Evolutionary conservation across 1,284 basidiomycete genomes (phyloP).

Genomic region (Rhizopogon parksii): DNA sequence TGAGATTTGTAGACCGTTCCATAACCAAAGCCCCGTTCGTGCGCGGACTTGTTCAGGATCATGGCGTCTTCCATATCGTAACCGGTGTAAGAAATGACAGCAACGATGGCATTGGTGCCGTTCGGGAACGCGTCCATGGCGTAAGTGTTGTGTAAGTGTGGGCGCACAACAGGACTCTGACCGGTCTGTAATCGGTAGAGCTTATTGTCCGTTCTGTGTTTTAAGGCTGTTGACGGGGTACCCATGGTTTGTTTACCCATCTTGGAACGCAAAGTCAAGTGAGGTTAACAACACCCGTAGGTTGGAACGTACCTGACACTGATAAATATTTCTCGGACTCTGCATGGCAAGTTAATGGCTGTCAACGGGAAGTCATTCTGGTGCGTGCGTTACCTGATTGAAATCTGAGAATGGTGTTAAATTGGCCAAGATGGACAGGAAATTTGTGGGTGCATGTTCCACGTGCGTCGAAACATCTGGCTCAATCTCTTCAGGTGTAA

Average conservation of each 20-base stretch:
- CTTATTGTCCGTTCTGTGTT: constrained; percentile 97
- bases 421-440: constrained; percentile 83
- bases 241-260: constrained; percentile 99
- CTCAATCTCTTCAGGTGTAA: constrained; percentile 86
- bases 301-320: constrained; percentile 62
- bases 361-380: background rate
- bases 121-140: constrained; percentile 99
- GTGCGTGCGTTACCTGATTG: constrained; percentile 66
- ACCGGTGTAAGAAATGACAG: constrained; percentile 99
- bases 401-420: constrained; percentile 90
- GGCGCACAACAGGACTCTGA: constrained; percentile 93
- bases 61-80: constrained; percentile 99
- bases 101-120: constrained; percentile 96
- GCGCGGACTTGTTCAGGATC: constrained; percentile 98
- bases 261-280: constrained; percentile 34
- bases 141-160: constrained; percentile 89
- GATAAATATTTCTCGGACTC: constrained; percentile 84
- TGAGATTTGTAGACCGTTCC: constrained; percentile 97
- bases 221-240: constrained; percentile 88
- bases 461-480: constrained; percentile 80
- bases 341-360: constrained; percentile 22
- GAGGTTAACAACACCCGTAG: background rate
- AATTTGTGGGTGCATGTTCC: constrained; percentile 92
- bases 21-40: constrained; percentile 96
- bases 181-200: constrained; percentile 94